Conservation (phyloP, 2,329 filamentous ascomycete species). For the Fusarium secorum region DNA sequence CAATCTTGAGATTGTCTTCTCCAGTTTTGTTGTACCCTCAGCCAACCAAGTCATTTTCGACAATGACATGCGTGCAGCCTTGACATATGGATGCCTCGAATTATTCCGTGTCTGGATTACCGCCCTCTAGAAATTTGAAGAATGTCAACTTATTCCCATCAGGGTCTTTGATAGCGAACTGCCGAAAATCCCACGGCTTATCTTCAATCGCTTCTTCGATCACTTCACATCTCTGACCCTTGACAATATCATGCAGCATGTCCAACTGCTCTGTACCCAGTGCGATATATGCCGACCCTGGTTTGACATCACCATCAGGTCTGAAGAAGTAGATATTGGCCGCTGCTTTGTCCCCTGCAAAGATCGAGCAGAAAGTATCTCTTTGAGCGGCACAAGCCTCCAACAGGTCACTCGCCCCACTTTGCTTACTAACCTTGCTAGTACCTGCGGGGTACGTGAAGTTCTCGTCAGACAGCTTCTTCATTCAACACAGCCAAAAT, state of each 20-base stretch:
- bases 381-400: no score
- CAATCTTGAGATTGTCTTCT: not conserved
- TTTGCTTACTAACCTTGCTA: no score
- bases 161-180: slow-evolving; percentile 26
- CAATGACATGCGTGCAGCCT: not conserved
- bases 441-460: no score
- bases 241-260: slow-evolving; percentile 12
- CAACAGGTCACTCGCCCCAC: no score
- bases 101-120: slow-evolving; percentile 19
- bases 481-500: no score
- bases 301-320: not conserved
- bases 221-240: not conserved
- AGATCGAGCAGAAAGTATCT: slow-evolving; percentile 24
- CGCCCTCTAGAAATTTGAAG: slow-evolving; percentile 29
- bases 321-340: slow-evolving; percentile 34
- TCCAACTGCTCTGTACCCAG: slow-evolving; percentile 21
- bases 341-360: slow-evolving; percentile 21
- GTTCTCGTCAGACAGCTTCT: no score
- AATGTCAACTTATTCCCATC: slow-evolving; percentile 25
- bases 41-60: not conserved
- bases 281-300: slow-evolving; percentile 22
- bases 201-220: slow-evolving; percentile 19
- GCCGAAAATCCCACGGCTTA: slow-evolving; percentile 27
- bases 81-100: not conserved
- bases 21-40: not conserved